These are phyloP conservation scores for Haematococcus lacustris DNA, from an alignment of 139 green algal genomes.

Conservation along the genomic window DNA sequence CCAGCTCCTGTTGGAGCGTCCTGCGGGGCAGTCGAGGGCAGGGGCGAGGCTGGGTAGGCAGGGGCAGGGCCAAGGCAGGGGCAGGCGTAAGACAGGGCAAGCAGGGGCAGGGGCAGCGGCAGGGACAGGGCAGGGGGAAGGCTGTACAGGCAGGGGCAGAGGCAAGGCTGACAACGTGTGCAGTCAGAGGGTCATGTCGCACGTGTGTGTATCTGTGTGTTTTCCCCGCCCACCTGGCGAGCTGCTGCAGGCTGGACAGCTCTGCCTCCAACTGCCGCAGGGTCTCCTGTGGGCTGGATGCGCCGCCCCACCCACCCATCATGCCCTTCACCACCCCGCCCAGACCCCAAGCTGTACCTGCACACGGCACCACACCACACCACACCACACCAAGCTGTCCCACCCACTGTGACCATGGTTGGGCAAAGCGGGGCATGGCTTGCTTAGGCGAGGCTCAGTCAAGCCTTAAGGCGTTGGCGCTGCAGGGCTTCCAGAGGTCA, in stretches of 20 bases:
- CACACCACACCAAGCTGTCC: background rate
- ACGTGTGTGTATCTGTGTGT: background rate
- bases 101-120: background rate
- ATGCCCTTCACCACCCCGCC: conserved; percentile 27
- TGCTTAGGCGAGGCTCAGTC: background rate
- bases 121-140: background rate
- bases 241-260: conserved; percentile 28
- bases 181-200: background rate
- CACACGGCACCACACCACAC: background rate
- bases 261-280: conserved; percentile 59
- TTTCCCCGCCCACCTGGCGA: conserved; percentile 16
- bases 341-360: conserved; percentile 38
- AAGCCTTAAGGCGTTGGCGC: background rate
- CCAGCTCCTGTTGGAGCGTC: conserved; percentile 62
- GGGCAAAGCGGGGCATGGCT: too few relatives aligned
- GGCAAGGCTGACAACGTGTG: background rate
- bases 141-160: background rate
- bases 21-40: conserved; percentile 7
- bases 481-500: too few relatives aligned
- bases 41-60: too few relatives aligned
- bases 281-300: conserved; percentile 20
- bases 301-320: conserved; percentile 7
- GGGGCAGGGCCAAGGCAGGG: too few relatives aligned
- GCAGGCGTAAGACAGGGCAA: too few relatives aligned
- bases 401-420: background rate